These are phyloP conservation scores for Komagataella ulmi DNA, from an alignment of 805 yeast species.

Conservation along the genomic window DNA sequence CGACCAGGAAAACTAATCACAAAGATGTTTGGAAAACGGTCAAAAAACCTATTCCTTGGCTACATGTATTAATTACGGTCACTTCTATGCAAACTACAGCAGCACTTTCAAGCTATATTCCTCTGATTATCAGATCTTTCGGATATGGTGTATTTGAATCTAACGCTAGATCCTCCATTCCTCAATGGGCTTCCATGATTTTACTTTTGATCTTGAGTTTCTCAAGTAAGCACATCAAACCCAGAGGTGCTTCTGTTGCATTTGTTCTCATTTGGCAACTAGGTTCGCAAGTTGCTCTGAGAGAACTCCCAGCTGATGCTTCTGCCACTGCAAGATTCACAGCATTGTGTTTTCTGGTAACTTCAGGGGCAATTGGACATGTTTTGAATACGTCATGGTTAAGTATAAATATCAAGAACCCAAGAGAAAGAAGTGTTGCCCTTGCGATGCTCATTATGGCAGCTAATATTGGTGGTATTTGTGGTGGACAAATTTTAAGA, in stretches of 20 bases:
- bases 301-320: too few species aligned
- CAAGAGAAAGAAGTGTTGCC: constrained; percentile 6
- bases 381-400: constrained; percentile 7
- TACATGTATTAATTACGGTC: too few species aligned
- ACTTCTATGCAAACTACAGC: too few species aligned
- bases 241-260: constrained; percentile 2
- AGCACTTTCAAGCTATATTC: constrained; percentile 1
- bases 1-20: neutral
- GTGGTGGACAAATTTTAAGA: constrained; percentile 9
- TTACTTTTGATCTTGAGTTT: neutral
- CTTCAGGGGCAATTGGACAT: constrained; percentile 1
- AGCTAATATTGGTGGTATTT: constrained; percentile 9
- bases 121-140: constrained; percentile 5
- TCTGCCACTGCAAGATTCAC: too few species aligned
- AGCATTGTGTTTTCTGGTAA: neutral
- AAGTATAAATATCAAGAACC: constrained; percentile 5
- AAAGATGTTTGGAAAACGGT: neutral
- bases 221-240: constrained; percentile 3
- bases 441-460: constrained; percentile 8
- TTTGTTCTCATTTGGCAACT: constrained; percentile 1
- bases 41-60: neutral
- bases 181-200: constrained; percentile 1
- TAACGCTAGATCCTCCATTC: constrained; percentile 7
- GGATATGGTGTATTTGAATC: constrained; percentile 5
- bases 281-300: too few species aligned